Percentiles rank a stretch among this genome's conserved stretches.
phyloP scores from a whole-genome alignment of 1,284 basidiomycete genomes.

The Cutaneotrichosporon arboriforme region DNA sequence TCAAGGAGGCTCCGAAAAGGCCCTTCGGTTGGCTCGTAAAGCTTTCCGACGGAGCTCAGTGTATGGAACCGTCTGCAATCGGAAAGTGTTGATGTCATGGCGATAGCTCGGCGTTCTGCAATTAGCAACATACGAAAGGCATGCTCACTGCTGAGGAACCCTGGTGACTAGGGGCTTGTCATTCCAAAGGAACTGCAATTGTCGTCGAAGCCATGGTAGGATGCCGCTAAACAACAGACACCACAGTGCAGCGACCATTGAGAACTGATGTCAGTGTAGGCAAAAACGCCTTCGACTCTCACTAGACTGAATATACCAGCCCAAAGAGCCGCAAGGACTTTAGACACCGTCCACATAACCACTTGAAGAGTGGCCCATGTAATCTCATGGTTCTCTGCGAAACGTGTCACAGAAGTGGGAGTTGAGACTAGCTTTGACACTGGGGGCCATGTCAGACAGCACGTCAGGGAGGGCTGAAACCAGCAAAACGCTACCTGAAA shows the following conservation, averaged over 20 bases:
- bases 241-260: not conserved
- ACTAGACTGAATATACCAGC: too few species aligned
- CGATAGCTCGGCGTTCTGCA: too few species aligned
- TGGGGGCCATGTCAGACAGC: too few species aligned
- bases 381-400: not conserved
- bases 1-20: constrained; percentile 3
- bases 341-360: not conserved
- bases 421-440: too few species aligned
- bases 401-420: not conserved
- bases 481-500: too few species aligned
- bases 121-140: too few species aligned
- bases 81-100: not conserved
- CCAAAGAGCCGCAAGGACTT: too few species aligned
- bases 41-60: not conserved
- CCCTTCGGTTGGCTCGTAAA: not conserved
- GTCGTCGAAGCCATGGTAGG: not conserved
- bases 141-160: too few species aligned
- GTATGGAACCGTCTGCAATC: not conserved
- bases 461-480: too few species aligned
- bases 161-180: too few species aligned
- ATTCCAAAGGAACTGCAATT: not conserved
- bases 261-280: not conserved
- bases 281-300: too few species aligned
- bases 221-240: constrained; percentile 1
- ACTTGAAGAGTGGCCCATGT: not conserved